Percentiles rank a stretch among this genome's conserved stretches.
These are phyloP conservation scores for Mucor saturninus DNA, from an alignment of 371 early-diverging fungal genomes.

Conservation along the genomic window DNA sequence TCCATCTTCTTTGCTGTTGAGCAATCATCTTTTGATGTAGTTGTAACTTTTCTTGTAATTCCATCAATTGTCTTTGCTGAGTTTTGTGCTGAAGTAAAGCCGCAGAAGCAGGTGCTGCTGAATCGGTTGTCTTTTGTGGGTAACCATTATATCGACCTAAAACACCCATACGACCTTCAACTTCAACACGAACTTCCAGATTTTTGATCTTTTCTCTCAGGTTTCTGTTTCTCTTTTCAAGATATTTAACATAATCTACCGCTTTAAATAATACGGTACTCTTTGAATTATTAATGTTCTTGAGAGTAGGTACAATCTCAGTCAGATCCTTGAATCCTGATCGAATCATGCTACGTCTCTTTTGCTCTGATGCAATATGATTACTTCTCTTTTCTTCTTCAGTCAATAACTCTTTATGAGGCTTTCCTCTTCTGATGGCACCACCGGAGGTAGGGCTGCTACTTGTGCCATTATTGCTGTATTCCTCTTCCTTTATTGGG, in stretches of 20 bases:
- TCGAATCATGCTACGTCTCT: constrained; percentile 83
- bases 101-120: constrained; percentile 22
- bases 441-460: constrained; percentile 15
- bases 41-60: constrained; percentile 45
- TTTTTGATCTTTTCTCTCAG: constrained; percentile 59
- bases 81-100: constrained; percentile 52
- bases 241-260: constrained; percentile 49
- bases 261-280: constrained; percentile 58
- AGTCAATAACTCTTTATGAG: constrained; percentile 74
- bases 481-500: constrained; percentile 3
- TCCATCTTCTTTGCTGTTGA: constrained; percentile 19
- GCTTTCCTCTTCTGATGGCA: constrained; percentile 33
- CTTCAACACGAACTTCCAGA: constrained; percentile 58
- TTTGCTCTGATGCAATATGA: constrained; percentile 90
- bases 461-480: background rate
- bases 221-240: constrained; percentile 54
- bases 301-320: constrained; percentile 78
- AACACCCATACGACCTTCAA: constrained; percentile 30
- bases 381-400: constrained; percentile 86
- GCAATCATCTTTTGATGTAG: constrained; percentile 42
- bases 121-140: background rate
- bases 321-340: constrained; percentile 80
- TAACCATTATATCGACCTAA: background rate
- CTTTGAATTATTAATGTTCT: constrained; percentile 56
- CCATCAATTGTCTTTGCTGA: constrained; percentile 46